Evolutionary conservation across 495 filamentous ascomycete genomes (phyloP).

Genomic region (Penicillium arizonense): DNA sequence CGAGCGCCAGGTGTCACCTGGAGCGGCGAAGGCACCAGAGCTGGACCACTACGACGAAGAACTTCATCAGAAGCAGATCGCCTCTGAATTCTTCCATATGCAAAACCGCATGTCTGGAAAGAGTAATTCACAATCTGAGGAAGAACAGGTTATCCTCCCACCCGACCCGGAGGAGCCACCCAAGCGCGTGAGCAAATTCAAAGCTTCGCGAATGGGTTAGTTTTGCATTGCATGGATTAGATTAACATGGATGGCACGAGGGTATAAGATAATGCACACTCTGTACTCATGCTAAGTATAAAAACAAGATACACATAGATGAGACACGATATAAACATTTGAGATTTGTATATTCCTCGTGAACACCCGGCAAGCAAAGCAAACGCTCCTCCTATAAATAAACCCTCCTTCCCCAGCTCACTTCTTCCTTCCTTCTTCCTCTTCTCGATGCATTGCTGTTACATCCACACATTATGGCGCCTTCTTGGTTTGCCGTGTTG

Average conservation of each 20-base stretch:
- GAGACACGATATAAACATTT: too few species aligned
- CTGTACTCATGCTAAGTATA: too few species aligned
- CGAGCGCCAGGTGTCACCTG: constrained; percentile 51
- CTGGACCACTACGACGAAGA: constrained; percentile 73
- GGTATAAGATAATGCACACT: too few species aligned
- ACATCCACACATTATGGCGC: too few species aligned
- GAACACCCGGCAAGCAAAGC: too few species aligned
- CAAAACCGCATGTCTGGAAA: constrained; percentile 80
- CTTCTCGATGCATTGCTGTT: too few species aligned
- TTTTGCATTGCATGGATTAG: background rate
- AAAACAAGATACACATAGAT: too few species aligned
- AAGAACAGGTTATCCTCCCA: constrained; percentile 58
- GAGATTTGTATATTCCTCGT: too few species aligned
- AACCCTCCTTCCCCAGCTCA: too few species aligned
- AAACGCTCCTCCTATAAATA: too few species aligned
- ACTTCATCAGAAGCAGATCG: constrained; percentile 71
- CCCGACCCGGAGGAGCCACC: constrained; percentile 60
- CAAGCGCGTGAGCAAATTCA: constrained; percentile 83
- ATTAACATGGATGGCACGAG: background rate
- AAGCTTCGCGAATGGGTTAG: constrained; percentile 70
- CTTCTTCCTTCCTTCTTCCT: too few species aligned
- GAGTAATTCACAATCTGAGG: constrained; percentile 65
- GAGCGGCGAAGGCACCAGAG: constrained; percentile 41
- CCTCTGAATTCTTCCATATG: constrained; percentile 73
- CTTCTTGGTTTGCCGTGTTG: too few species aligned